These are phyloP conservation scores for Globisporangium paroecandrum DNA, from an alignment of 352 stramenopile genomes.

Conservation along the genomic window DNA sequence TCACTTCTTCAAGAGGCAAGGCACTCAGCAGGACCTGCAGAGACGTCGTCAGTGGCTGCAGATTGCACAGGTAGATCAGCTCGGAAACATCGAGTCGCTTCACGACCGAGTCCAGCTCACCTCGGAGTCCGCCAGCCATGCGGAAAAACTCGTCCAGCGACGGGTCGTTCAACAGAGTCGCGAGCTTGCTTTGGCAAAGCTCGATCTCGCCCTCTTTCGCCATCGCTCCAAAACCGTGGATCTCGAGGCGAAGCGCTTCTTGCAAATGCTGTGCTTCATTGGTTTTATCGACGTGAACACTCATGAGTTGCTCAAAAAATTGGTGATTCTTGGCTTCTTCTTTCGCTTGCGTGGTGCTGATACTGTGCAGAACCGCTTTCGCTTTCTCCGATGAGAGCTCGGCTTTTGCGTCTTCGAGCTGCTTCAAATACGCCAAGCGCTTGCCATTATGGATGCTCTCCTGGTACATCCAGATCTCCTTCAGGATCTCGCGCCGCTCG, in stretches of 20 bases:
- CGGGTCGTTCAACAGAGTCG: conserved; percentile 33
- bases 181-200: conserved; percentile 28
- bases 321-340: conserved; percentile 65
- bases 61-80: conserved; percentile 74
- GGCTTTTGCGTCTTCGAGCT: conserved; percentile 39
- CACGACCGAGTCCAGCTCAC: conserved; percentile 61
- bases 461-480: conserved; percentile 52
- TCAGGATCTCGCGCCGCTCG: conserved; percentile 51
- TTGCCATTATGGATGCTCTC: conserved; percentile 43
- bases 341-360: conserved; percentile 48
- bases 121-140: conserved; percentile 68
- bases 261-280: conserved; percentile 30
- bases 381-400: conserved; percentile 42
- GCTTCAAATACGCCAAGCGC: conserved; percentile 41
- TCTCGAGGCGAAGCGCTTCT: conserved; percentile 48
- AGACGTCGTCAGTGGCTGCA: conserved; percentile 35
- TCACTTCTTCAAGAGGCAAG: conserved; percentile 51
- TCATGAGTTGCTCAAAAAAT: conserved; percentile 53
- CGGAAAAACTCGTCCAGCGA: conserved; percentile 84
- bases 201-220: conserved; percentile 49
- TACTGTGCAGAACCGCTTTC: conserved; percentile 33
- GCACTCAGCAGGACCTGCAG: conserved; percentile 58
- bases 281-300: conserved; percentile 37
- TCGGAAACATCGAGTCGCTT: conserved; percentile 60
- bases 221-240: conserved; percentile 67